Evolutionary conservation across 1,139 yeast genomes (phyloP), one percentile per base, ranked within the genome.

Genomic region (Yamadazyma conglobata): DNA sequence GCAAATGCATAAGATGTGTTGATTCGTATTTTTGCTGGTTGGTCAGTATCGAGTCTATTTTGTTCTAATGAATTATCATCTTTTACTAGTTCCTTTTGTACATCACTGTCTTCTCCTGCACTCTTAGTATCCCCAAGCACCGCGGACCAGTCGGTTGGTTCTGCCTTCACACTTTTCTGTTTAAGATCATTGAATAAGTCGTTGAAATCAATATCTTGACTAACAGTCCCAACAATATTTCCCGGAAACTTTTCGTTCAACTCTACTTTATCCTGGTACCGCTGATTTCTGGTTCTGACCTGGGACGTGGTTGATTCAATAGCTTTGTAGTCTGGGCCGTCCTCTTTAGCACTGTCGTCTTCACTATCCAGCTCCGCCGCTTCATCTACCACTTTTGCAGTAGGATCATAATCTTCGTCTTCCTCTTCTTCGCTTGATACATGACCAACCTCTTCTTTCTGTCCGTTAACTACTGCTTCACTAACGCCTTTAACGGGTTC

Each of bases 1-100:
- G 98, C 98, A 67, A 88, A 91, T 32, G 85, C 82, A 52, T 86
- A 89, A 5, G 80, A 75, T 34, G 93, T 70, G 38, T 77, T 79
- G 33, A 91, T 89, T 43, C 77, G 75, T 33, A 91, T 72, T 50
- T 71, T 70, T 59, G 11, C 64, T 50, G 11, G 34, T 10, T 35
- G 38, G 15, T 31, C 28, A 5, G 15, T 14, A n/a, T n/a, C 12
- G 5, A 11, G n/a, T 12, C 7, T 10, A 8, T 17, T 17, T n/a
- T 15, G 31, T 34, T 20, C 33, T 33, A 19, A 31, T 13, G 13
- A 30, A 31, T 33, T 28, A 29, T 36, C 6, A 8, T 10, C 20
- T 17, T 15, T 15, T 16, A 28, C 25, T 22, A 38, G 35, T 27
- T 52, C 56, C 34, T 46, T 46, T 22, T 48, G 46, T 33, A 48